Conservation (phyloP, 2,329 filamentous ascomycete genomes). For the Verticillium dahliae region DNA sequence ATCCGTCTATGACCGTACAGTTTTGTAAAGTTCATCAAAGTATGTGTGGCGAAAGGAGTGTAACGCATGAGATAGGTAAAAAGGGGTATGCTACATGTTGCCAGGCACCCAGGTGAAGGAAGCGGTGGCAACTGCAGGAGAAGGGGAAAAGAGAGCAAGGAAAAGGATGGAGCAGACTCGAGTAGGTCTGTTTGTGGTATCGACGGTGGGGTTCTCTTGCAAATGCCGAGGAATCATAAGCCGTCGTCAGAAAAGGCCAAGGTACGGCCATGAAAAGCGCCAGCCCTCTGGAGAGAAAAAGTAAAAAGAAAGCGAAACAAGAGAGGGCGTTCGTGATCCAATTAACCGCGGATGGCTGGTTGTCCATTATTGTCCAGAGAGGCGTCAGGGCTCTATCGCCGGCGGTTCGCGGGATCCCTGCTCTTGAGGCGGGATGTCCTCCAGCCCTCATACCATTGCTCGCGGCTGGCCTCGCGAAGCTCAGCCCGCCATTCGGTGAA, state of each 20-base stretch:
- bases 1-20: constrained; percentile 4
- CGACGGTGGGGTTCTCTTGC: not conserved
- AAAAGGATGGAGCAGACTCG: constrained; percentile 4
- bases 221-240: not conserved
- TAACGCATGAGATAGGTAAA: constrained; percentile 10
- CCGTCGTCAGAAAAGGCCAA: not conserved
- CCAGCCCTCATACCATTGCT: constrained; percentile 96
- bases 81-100: constrained; percentile 27
- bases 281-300: not conserved
- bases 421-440: constrained; percentile 64
- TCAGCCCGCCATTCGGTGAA: constrained; percentile 92
- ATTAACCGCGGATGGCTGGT: not conserved
- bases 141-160: not conserved
- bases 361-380: not conserved
- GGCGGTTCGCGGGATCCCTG: constrained; percentile 33
- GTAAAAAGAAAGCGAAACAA: constrained; percentile 11
- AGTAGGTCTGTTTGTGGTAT: not conserved
- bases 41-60: not conserved
- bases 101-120: constrained; percentile 19
- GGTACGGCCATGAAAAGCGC: not conserved
- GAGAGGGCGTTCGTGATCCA: constrained; percentile 8
- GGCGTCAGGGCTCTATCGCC: constrained; percentile 18
- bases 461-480: constrained; percentile 80
- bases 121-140: not conserved
- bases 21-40: constrained; percentile 11